These are phyloP conservation scores for Metschnikowia gelsemii DNA, from an alignment of 805 yeast species.

Conservation along the genomic window DNA sequence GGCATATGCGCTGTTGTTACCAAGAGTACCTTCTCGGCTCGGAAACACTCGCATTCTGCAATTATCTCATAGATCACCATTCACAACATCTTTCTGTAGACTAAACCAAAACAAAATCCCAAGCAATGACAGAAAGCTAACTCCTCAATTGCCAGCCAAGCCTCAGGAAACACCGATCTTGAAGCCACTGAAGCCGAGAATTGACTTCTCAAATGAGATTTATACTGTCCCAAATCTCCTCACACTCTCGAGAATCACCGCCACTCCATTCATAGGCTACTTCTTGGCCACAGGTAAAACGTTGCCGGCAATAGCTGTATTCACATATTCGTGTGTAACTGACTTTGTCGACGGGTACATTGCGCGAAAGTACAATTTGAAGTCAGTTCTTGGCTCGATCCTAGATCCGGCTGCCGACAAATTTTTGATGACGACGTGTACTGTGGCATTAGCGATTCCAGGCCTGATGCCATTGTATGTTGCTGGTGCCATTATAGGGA, in stretches of 20 bases:
- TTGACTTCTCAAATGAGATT: constrained; percentile 32
- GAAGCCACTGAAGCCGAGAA: neutral
- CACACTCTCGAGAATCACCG: constrained; percentile 74
- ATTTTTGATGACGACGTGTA: constrained; percentile 80
- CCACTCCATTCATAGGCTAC: constrained; percentile 86
- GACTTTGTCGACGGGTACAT: constrained; percentile 91
- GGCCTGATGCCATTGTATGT: constrained; percentile 64
- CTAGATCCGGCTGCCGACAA: constrained; percentile 97
- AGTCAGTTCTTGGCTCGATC: constrained; percentile 83
- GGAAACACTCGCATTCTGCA: neutral
- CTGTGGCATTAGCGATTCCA: constrained; percentile 68
- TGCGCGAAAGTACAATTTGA: constrained; percentile 76
- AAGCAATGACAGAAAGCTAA: neutral
- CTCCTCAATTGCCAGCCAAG: neutral
- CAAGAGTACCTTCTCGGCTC: neutral
- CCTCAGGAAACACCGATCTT: neutral
- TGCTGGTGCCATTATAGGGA: constrained; percentile 73
- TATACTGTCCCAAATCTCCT: constrained; percentile 85
- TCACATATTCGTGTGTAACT: constrained; percentile 83
- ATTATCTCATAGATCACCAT: neutral
- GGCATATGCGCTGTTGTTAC: neutral
- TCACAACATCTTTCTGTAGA: neutral
- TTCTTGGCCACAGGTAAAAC: constrained; percentile 65
- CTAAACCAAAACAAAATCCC: constrained; percentile 1
- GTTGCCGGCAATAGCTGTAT: constrained; percentile 65